Conservation (phyloP, 2,329 filamentous ascomycete species). For the Exophiala mesophila region DNA sequence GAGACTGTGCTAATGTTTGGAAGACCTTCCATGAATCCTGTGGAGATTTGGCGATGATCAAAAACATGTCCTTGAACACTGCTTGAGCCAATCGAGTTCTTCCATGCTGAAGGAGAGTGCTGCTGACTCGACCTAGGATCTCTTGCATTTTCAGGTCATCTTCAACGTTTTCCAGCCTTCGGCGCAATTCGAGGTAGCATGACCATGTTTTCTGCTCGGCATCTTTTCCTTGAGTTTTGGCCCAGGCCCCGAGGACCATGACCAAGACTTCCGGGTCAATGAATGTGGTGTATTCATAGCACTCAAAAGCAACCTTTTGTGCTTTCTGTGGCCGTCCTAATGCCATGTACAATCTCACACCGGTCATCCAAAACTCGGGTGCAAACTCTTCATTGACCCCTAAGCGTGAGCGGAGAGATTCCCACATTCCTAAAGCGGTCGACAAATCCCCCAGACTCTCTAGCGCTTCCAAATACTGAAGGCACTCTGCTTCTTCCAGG, state of each 20-base stretch:
- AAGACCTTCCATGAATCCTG: conserved; percentile 45
- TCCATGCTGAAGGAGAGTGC: conserved; percentile 63
- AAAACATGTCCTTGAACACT: conserved; percentile 88
- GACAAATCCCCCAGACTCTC: conserved; percentile 58
- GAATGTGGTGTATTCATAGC: conserved; percentile 26
- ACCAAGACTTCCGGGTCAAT: conserved; percentile 41
- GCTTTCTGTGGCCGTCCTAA: conserved; percentile 45
- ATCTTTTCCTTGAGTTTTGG: conserved; percentile 46
- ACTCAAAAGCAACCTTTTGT: conserved; percentile 44
- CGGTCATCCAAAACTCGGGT: conserved; percentile 43
- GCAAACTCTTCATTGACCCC: conserved; percentile 12
- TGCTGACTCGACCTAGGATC: conserved; percentile 71
- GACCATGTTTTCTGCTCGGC: conserved; percentile 60
- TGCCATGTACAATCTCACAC: conserved; percentile 48
- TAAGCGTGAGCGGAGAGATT: conserved; percentile 33
- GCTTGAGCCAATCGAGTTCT: conserved; percentile 64
- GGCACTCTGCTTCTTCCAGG: conserved; percentile 54
- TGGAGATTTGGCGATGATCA: conserved; percentile 47
- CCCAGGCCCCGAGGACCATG: conserved; percentile 65
- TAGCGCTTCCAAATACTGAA: conserved; percentile 64
- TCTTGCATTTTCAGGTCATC: conserved; percentile 53
- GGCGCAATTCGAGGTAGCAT: conserved; percentile 60
- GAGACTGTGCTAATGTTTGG: conserved; percentile 15
- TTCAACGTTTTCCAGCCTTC: conserved; percentile 12
- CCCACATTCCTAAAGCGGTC: conserved; percentile 61